Conservation (phyloP, 352 stramenopile genomes). For the Globisporangium apiculatum region DNA sequence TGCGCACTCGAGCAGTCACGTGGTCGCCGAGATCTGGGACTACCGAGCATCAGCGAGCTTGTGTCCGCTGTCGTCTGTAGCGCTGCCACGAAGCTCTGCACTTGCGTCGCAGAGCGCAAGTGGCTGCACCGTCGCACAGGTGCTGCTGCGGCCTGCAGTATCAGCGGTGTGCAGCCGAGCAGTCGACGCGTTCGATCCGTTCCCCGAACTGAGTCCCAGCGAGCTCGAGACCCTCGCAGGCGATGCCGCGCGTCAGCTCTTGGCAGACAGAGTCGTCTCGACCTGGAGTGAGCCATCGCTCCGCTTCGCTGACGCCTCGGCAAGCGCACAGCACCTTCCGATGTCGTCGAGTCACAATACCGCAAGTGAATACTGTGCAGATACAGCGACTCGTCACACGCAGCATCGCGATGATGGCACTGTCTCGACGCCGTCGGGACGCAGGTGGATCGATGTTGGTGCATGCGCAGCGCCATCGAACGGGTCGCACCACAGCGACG, state of each 20-base stretch:
- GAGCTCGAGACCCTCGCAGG: constrained; percentile 30
- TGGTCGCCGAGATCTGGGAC: constrained; percentile 32
- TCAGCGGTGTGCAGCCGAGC: not conserved
- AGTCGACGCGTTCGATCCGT: constrained; percentile 10
- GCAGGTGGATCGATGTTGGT: no score
- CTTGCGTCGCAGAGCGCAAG: no score
- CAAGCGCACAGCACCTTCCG: no score
- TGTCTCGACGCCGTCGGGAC: no score
- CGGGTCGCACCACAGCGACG: no score
- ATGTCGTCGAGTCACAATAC: no score
- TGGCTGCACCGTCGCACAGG: constrained; percentile 1
- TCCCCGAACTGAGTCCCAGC: constrained; percentile 9
- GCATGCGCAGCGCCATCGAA: no score
- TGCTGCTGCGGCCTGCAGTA: constrained; percentile 1
- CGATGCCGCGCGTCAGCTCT: constrained; percentile 24
- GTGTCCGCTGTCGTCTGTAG: constrained; percentile 33
- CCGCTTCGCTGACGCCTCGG: not conserved
- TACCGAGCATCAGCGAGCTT: constrained; percentile 17
- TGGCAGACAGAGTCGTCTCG: constrained; percentile 2
- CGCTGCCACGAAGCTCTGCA: constrained; percentile 6
- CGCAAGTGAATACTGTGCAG: no score
- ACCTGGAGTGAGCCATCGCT: not conserved
- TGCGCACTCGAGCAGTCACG: not conserved
- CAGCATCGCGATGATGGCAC: no score
- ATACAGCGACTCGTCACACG: no score